Base-by-base conservation (phyloP, 345 rosid genomes). In the Citrus sp. region DNA sequence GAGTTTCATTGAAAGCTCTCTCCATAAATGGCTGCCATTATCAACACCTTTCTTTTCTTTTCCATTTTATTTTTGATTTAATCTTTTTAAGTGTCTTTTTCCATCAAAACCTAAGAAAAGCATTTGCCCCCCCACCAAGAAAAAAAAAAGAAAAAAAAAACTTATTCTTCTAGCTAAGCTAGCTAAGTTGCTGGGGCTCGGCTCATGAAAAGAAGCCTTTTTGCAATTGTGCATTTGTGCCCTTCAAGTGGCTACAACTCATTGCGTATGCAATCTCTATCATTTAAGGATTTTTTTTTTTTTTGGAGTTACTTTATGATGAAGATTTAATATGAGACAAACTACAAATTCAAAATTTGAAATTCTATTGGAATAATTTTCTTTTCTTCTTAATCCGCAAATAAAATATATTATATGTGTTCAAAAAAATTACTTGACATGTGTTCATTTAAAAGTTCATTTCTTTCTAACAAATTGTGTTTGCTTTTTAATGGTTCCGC, bases 1-100 rank as follows among this genome's bases (percentile, higher is more conserved):
- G 76, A 74, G 81, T 55, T 78, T 74, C 84, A 54, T 73, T 72
- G 79, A 69, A 69, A 81, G 80, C 61, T 77, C 80, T 65, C 72
- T 30, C 82, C 69, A 63, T 70, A 16, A 55, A 78, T 35, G 73
- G 56, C 49, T 70, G 79, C 73, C 80, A 73, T 61, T 73, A 73
- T 82, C 79, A 38, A 62, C 56, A 70, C 56, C 76, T 70, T 40
- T 74, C 78, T 28, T 62, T 37, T 37, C 32, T 69, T 42, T 24
- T 69, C 1, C 4, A 32, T 32, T 34, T 55, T 9, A 21, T n/a
- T 34, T 56, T 46, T 70, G 0, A n/a, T 12, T 25, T 63, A 13
- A n/a, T 60, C 1, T 60, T n/a, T 62, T 14, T 4, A 62, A 65
- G 8, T 65, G 32, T 67, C 72, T n/a, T 69, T 69, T 42, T 49